Base-by-base conservation (phyloP, 805 yeast genomes). In the Candida palmyrensis region DNA sequence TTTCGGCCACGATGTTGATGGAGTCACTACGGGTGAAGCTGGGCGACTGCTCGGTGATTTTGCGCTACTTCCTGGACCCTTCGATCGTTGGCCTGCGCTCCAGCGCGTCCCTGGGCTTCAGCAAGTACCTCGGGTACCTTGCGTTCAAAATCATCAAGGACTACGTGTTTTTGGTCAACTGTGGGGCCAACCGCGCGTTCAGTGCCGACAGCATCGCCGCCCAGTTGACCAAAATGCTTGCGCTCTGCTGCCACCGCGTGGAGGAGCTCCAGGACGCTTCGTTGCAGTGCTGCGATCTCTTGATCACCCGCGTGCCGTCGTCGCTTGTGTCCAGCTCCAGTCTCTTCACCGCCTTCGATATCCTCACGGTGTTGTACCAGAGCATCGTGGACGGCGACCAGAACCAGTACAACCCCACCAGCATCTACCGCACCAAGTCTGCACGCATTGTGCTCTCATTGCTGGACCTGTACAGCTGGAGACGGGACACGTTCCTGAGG, bases 41-140 rank as follows among this genome's bases (percentile, higher is more conserved):
- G 6, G 97, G 97, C 10, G 80, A 82, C 42, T 82, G 95, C 43
- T 79, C 94, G 0, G 77, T 79, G n/a, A 65, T 78, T 22, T 68
- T 90, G 34, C 68, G 71, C 25, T 92, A 92, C 58, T 81, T 82
- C 45, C 82, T 92, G 1, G 97, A 92, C 50, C 92, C 96, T 2
- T 81, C 94, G 0, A 43, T 51, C 12, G 68, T 86, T 41, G n/a
- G n/a, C n/a, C n/a, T n/a, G n/a, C n/a, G n/a, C n/a, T n/a, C n/a
- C n/a, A n/a, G n/a, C n/a, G 66, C 71, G 23, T 73, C 72, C 16
- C 67, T 84, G 23, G 85, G 80, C 7, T 72, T 87, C 10, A 84
- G 80, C 35, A 79, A 73, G 41, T 77, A 73, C 38, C 72, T 89
- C 54, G 80, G 80, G 0, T 68, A 71, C 4, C 73, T 90, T 38